These are phyloP conservation scores for Castanea mollissima DNA, from an alignment of 306 rosid species.

Conservation along the genomic window DNA sequence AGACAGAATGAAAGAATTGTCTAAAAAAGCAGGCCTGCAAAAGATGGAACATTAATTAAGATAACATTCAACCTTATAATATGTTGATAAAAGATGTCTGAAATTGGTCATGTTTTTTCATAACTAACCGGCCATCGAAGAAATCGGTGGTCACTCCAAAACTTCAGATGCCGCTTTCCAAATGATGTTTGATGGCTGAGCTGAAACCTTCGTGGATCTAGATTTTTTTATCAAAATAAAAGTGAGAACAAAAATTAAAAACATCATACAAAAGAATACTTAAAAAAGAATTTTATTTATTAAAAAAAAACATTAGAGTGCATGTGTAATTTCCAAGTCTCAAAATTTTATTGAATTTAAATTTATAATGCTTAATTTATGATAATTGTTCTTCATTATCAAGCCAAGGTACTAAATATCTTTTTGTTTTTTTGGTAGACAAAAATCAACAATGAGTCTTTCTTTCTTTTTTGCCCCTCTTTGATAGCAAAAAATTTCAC, in stretches of 20 bases:
- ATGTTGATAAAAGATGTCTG: neutral
- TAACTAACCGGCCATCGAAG: constrained; percentile 46
- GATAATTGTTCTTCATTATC: too few relatives aligned
- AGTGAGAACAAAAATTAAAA: neutral
- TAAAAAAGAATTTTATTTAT: neutral
- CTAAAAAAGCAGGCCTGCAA: constrained; percentile 47
- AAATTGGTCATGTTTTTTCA: neutral
- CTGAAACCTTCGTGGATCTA: constrained; percentile 60
- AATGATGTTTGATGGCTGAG: constrained; percentile 60
- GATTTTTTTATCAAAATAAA: neutral
- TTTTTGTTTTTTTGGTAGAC: too few relatives aligned
- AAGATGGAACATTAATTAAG: neutral
- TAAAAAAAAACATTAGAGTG: too few relatives aligned
- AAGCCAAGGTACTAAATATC: too few relatives aligned
- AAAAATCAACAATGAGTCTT: too few relatives aligned
- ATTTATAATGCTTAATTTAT: too few relatives aligned
- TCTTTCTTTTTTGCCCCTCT: too few relatives aligned
- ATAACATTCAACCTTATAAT: neutral
- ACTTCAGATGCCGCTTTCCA: constrained; percentile 54
- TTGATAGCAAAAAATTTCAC: too few relatives aligned
- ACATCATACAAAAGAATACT: neutral
- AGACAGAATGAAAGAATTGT: constrained; percentile 47
- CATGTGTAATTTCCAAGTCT: too few relatives aligned
- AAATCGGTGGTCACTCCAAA: constrained; percentile 41
- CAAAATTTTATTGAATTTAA: too few relatives aligned